Base-by-base conservation (phyloP, 305 asterid species). In the Stenogyne calaminthoides region DNA sequence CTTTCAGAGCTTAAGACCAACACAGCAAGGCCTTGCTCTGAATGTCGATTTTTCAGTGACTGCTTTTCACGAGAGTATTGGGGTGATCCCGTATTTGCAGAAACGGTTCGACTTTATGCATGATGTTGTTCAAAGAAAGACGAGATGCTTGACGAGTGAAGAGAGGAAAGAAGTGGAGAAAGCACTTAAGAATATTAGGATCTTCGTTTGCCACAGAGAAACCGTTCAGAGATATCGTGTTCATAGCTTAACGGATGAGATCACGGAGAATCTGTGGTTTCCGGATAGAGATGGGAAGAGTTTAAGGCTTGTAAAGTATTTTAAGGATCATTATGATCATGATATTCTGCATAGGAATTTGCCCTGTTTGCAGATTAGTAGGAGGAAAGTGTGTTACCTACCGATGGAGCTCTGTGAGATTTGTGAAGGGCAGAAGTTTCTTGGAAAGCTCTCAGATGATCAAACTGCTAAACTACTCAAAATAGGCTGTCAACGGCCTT, bases 371-470 rank as follows among this genome's bases (percentile, higher is more conserved):
- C 90, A 85, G 85, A 85, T 89, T 47, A 90, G 99, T 80, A 76
- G 99, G 79, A 84, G 98, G 82, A 95, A 82, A 47, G 91, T 95
- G 1, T 95, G 99, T 74, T 95, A 86, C 70, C 83, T 95, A 9
- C 99, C 99, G 1, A 90, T 95, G 99, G 99, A 95, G 74, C 92
- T 95, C 27, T 95, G 98, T 82, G 89, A 88, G n/a, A 87, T 95
- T 65, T 95, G 99, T 76, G 98, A 95, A 87, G 99, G 99, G 67
- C 99, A 95, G 82, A 95, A 92, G 84, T 95, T 90, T 80, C 87
- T 95, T 0, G 98, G 99, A 59, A 92, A 90, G 84, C 91, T 95
- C 14, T 86, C 96, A 0, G 99, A 95, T 74, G 99, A 92, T 34
- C 99, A 95, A 80, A 95, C 99, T 0, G 86, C 80, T 12, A 90